These are phyloP conservation scores for Oehlia diaphana DNA, from an alignment of 192 early-diverging fungal genomes.

Conservation along the genomic window DNA sequence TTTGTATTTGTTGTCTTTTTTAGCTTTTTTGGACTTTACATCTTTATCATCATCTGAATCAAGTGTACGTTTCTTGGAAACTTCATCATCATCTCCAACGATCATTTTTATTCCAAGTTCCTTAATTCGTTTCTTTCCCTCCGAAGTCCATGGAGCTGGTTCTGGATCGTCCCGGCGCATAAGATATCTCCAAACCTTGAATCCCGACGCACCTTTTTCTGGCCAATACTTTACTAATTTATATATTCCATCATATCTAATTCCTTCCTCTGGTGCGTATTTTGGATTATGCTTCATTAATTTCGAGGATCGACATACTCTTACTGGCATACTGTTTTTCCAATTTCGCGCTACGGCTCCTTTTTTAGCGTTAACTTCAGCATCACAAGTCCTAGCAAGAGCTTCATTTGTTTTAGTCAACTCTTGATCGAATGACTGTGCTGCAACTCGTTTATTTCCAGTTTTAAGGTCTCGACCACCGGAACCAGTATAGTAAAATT, in stretches of 20 bases:
- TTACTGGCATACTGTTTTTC: slow-evolving; percentile 53
- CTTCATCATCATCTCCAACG: slow-evolving; percentile 5
- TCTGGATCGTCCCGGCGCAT: slow-evolving; percentile 65
- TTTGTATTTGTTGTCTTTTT: slow-evolving; percentile 21
- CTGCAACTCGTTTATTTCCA: slow-evolving; percentile 54
- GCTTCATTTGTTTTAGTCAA: slow-evolving; percentile 58
- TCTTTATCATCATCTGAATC: background rate
- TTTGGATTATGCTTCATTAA: slow-evolving; percentile 46
- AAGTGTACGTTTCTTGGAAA: background rate
- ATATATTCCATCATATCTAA: slow-evolving; percentile 70
- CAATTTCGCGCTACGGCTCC: slow-evolving; percentile 54
- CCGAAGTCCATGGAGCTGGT: slow-evolving; percentile 63
- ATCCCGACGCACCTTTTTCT: slow-evolving; percentile 46
- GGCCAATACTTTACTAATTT: slow-evolving; percentile 66
- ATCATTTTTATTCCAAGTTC: slow-evolving; percentile 48
- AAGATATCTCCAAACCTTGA: slow-evolving; percentile 60
- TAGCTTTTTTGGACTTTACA: background rate
- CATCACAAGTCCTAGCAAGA: slow-evolving; percentile 58
- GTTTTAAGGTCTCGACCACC: slow-evolving; percentile 54
- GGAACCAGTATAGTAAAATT: slow-evolving; percentile 69
- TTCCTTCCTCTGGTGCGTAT: slow-evolving; percentile 54
- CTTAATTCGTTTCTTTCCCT: slow-evolving; percentile 47
- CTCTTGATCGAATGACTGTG: slow-evolving; percentile 60
- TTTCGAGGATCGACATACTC: slow-evolving; percentile 58
- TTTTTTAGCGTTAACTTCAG: slow-evolving; percentile 37